Evolutionary conservation across 768 basidiomycete genomes (phyloP).

Genomic region (Naganishia kalamii): DNA sequence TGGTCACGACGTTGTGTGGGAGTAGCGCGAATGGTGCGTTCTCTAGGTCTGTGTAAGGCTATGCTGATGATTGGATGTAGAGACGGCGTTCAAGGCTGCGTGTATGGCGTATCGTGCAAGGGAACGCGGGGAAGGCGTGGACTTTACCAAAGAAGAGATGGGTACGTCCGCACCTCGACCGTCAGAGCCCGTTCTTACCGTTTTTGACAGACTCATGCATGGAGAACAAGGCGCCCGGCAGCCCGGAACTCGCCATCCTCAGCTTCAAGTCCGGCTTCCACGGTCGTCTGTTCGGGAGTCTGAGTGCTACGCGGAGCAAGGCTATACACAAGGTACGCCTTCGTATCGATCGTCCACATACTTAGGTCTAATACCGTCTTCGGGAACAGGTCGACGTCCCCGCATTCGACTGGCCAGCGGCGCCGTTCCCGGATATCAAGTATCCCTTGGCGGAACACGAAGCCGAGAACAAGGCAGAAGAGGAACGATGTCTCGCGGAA

Average conservation of each 20-base stretch:
- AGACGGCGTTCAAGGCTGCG: conserved; percentile 50
- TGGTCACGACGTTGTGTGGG: conserved; percentile 45
- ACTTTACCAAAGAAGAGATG: conserved; percentile 46
- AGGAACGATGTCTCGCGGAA: conserved; percentile 42
- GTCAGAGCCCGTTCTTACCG: neutral
- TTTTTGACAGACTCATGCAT: conserved; percentile 43
- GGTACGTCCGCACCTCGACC: conserved; percentile 16
- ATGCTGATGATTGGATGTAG: conserved; percentile 16
- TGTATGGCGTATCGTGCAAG: conserved; percentile 46
- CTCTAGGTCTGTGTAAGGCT: neutral
- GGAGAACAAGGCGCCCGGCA: conserved; percentile 48
- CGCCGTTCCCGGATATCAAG: conserved; percentile 47
- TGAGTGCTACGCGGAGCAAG: conserved; percentile 48
- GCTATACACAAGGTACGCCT: conserved; percentile 48
- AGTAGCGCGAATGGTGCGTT: conserved; percentile 35
- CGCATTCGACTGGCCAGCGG: conserved; percentile 50
- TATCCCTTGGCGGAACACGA: conserved; percentile 48
- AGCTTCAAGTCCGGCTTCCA: conserved; percentile 50
- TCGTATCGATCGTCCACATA: neutral
- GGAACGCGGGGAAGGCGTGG: conserved; percentile 33
- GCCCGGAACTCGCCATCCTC: conserved; percentile 46
- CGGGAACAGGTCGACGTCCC: conserved; percentile 46
- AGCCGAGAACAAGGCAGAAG: conserved; percentile 46
- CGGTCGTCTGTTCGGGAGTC: conserved; percentile 48
- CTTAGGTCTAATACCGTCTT: neutral